Base-by-base conservation (phyloP, 129 eudicot genomes). In the Calendula officinalis region DNA sequence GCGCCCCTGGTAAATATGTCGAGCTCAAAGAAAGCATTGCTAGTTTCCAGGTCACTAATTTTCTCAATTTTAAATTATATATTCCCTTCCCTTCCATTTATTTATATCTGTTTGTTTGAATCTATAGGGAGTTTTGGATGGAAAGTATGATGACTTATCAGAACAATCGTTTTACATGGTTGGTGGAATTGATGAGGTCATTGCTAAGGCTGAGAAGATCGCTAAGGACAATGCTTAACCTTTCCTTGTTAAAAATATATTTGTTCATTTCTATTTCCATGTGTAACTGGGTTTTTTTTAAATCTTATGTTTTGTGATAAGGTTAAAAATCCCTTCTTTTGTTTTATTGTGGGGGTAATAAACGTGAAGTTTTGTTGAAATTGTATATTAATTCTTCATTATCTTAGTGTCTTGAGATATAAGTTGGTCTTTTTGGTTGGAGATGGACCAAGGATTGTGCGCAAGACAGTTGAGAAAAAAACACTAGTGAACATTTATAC, bases 131-230 rank as follows among this genome's bases (percentile, higher is more conserved):
- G 81, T 76, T 65, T 70, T 76, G 60, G 81, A 76, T 12, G 81
- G 81, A 16, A 76, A 76, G 71, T 76, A 76, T 9, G 81, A 76
- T 32, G 81, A 76, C 22, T 42, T 76, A 14, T 39, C 76, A 6
- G 81, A 76, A 63, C 81, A 76, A 40, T 69, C 81, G 1, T 76
- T 76, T 32, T 76, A 76, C 66, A 76, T 76, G 81, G 76, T 76
- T 71, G 82, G 82, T 71, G 82, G 82, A 60, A 77, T 77, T 27
- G 82, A 77, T 1, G 82, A 77, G 68, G 82, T 77, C 17, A 77
- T 77, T 64, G 82, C 82, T 1, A 77, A 77, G 81, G 81, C 81
- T 5, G 81, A 76, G 62, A 76, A 76, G 76, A 76, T 76, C 3
- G 76, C 81, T 45, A 77, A 77, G 73, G 82, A 77, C 51, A 13